phyloP scores from a whole-genome alignment of 331 rosid genomes.

The Erythrophleum ivorense region DNA sequence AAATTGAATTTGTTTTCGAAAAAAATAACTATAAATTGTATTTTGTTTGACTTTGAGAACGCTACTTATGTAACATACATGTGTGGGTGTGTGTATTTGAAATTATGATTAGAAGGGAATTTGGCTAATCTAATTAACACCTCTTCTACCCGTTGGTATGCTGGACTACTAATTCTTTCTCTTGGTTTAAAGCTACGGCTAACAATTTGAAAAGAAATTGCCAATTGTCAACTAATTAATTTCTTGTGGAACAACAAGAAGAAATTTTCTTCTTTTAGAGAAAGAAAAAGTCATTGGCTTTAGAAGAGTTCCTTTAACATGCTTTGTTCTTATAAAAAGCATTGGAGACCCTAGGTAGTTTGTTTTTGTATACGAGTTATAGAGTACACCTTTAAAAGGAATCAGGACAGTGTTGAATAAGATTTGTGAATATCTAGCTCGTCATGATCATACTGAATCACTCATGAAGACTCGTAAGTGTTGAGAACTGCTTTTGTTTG shows the following conservation, averaged over 20 bases:
- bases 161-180: not conserved
- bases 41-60: not conserved
- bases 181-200: no score
- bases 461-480: no score
- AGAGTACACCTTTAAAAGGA: not conserved
- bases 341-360: not conserved
- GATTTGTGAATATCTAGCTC: not conserved
- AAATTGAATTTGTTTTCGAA: no score
- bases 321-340: not conserved
- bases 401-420: not conserved
- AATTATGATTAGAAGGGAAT: not conserved
- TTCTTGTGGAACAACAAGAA: not conserved
- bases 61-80: not conserved
- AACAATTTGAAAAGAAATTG: not conserved
- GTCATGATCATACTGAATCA: no score
- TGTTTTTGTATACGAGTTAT: not conserved
- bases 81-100: not conserved
- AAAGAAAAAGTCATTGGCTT: not conserved
- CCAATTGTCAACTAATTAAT: not conserved
- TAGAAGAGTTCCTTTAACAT: not conserved
- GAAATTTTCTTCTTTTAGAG: not conserved
- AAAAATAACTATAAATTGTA: not conserved
- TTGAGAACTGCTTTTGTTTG: no score
- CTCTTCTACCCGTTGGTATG: not conserved
- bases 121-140: not conserved